Evolutionary conservation across 257 asterid species (phyloP), one percentile per base, ranked within the genome.

Genomic region (Nicotiana tabacum): DNA sequence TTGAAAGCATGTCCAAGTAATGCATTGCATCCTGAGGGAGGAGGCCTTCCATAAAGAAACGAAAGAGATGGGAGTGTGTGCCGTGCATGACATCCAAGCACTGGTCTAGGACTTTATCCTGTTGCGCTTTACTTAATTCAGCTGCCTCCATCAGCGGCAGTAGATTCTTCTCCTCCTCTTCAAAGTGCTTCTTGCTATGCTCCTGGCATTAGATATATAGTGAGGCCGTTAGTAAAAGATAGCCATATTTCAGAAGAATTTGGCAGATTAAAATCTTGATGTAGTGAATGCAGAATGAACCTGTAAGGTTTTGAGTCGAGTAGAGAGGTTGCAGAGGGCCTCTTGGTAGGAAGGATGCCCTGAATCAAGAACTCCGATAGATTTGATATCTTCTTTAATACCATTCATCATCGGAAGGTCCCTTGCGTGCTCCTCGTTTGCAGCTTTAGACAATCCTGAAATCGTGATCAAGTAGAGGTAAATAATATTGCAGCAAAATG

Each of bases 381-480:
- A 93, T 90, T 96, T 96, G 77, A 94, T 93, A 90, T 94, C 97
- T 88, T 96, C 99, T 85, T 91, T 94, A 87, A 96, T 96, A 39
- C 99, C 99, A 85, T 96, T 96, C 98, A 96, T 93, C 83, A 96
- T 83, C 1, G 98, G 99, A 21, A 96, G 93, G 83, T 92, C 94
- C 84, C 93, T 88, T 27, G 89, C 99, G 21, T 96, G 99, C 82
- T 96, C 98, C 85, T 91, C 95, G 7, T 94, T 93, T 69, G 98
- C 99, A 84, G 91, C 89, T 89, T 92, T 94, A 89, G 96, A 96
- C 88, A 96, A 89, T 18, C 98, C 98, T 96, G 90, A 84, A 37
- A 85, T 69, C 56, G 83, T 82, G 62, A 15, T 30, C 62, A 80
- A 78, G 2, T 39, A 37, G 10, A 65, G 39, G 27, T 39, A 61